Evolutionary conservation across 2,329 filamentous ascomycete species (phyloP), one percentile per base, ranked within the genome.

Genomic region (Juglanconis oblonga): DNA sequence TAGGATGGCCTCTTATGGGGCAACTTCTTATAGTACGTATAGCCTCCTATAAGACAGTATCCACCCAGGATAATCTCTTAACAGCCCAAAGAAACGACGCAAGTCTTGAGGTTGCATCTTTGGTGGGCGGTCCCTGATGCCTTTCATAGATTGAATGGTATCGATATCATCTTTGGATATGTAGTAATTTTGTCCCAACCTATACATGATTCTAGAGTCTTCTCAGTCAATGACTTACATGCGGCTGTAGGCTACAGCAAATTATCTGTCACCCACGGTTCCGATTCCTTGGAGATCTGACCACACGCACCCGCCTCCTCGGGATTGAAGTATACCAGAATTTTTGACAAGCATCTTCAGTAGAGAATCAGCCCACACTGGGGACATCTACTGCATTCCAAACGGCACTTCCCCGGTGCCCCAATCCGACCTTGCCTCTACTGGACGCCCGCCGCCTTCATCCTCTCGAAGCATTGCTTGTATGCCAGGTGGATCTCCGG

Each of bases 401-500:
- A 6, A 45, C 4, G n/a, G 17, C 44, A 24, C 3, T 17, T 24
- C 17, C 17, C 17, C 17, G 17, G 17, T 24, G 17, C 17, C 17
- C 17, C 17, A 24, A 6, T 3, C 17, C 14, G 17, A 17, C 4
- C 44, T 7, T 29, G 17, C 51, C 47, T 59, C 59, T 78, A 85
- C 73, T 80, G 74, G 49, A 80, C 72, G 44, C 82, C 83, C 55
- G 74, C 77, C 47, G 79, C 79, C 70, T 81, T 84, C 84, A 88
- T 88, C 64, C 84, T 76, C 76, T 83, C 79, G 73, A 88, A 88
- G 73, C 85, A 88, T 66, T 71, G 70, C 67, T 77, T 75, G 70
- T 88, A 89, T 10, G 84, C 85, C 63, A 82, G 79, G 67, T 87
- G 83, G 49, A 89, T 76, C 74, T 88, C 84, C 7, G 84, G 83